Conservation (phyloP, 2,329 filamentous ascomycete species). For the Lecanosticta acicola region DNA sequence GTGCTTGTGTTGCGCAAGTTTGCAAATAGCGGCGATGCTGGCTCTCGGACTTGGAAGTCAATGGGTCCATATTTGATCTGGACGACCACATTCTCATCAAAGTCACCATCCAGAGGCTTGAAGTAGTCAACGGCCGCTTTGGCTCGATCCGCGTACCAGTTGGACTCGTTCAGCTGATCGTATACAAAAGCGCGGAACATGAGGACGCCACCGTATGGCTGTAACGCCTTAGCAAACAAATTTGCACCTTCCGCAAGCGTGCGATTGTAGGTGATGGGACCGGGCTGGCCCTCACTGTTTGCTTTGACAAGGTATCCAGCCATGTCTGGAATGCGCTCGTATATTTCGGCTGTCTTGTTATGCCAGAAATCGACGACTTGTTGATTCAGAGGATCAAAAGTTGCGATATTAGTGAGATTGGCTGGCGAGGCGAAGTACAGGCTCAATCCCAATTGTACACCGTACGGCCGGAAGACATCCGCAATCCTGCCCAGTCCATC, state of each 20-base stretch:
- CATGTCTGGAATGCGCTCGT: conserved; percentile 59
- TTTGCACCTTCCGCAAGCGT: conserved; percentile 64
- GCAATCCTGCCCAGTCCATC: conserved; percentile 58
- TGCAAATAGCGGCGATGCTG: conserved; percentile 59
- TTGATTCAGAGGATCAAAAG: conserved; percentile 60
- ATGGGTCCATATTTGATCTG: conserved; percentile 72
- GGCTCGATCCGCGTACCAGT: conserved; percentile 63
- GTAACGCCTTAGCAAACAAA: conserved; percentile 56
- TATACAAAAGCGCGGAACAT: conserved; percentile 72
- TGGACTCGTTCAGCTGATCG: conserved; percentile 52
- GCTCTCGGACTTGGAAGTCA: conserved; percentile 67
- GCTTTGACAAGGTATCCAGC: conserved; percentile 66
- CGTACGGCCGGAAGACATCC: conserved; percentile 61
- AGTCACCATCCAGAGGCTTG: conserved; percentile 56
- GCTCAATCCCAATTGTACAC: conserved; percentile 59
- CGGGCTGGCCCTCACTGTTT: conserved; percentile 66
- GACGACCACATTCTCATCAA: conserved; percentile 64
- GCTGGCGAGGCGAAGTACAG: conserved; percentile 64
- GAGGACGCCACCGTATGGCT: conserved; percentile 56
- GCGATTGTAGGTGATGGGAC: conserved; percentile 63
- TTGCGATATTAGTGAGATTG: conserved; percentile 50
- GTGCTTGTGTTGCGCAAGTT: conserved; percentile 43
- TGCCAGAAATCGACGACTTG: conserved; percentile 59
- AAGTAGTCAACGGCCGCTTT: conserved; percentile 67
- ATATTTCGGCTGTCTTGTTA: conserved; percentile 54